Evolutionary conservation across 2,329 filamentous ascomycete species (phyloP).

Genomic region (Peltaster fructicola): DNA sequence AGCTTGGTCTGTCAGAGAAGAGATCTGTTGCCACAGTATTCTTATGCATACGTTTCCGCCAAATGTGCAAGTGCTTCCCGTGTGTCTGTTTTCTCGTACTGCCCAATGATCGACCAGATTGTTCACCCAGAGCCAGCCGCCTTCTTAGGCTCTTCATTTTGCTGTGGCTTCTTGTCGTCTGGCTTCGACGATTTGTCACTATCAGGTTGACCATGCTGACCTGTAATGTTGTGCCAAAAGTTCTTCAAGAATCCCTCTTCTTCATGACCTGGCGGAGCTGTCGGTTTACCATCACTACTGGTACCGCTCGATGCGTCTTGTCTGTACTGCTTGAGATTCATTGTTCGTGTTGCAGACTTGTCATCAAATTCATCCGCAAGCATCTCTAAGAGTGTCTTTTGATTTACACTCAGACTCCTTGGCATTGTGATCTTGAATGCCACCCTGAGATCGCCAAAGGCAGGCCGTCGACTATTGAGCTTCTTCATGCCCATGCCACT

Average conservation of each 20-base stretch:
- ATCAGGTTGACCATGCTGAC: conserved; percentile 35
- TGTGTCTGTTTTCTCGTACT: too few species aligned
- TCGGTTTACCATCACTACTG: conserved; percentile 5
- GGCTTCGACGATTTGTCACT: conserved; percentile 4
- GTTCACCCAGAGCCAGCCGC: conserved; percentile 18
- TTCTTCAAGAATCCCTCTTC: conserved; percentile 84
- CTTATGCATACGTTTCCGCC: too few species aligned
- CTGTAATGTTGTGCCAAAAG: conserved; percentile 84
- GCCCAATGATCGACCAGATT: too few species aligned
- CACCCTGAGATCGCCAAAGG: conserved; percentile 68
- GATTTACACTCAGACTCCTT: conserved; percentile 80
- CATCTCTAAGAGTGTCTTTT: conserved; percentile 86
- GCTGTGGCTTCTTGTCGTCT: conserved; percentile 7
- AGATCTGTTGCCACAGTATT: too few species aligned
- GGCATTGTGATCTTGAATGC: conserved; percentile 94
- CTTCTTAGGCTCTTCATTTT: conserved; percentile 20
- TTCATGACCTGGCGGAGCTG: conserved; percentile 41
- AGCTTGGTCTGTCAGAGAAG: too few species aligned
- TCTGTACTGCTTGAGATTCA: conserved; percentile 46
- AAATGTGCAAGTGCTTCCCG: too few species aligned
- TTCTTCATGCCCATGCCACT: conserved; percentile 89
- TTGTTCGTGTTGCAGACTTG: conserved; percentile 76
- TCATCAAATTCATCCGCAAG: conserved; percentile 92
- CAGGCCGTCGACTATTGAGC: conserved; percentile 46
- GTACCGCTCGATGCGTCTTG: conserved; percentile 6